A percentile compares a stretch with the other conserved stretches of the same genome.
Evolutionary conservation across 257 asterid species (phyloP).

Genomic region (Capsicum baccatum): DNA sequence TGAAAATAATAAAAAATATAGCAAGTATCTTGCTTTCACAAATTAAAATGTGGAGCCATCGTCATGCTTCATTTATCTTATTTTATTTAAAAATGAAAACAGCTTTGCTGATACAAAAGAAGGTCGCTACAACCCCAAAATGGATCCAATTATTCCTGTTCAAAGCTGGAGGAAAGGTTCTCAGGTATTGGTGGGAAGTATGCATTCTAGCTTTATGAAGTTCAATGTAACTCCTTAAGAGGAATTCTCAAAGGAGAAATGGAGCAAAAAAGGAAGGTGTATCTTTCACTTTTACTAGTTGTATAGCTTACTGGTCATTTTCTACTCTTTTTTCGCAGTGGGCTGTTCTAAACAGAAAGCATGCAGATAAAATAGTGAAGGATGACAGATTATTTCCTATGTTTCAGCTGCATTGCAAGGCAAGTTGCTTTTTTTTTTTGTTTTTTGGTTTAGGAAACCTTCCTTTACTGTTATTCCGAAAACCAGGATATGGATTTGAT

Average conservation of each 20-base stretch:
- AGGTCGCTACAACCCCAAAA: slow-evolving; percentile 95
- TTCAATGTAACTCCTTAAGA: slow-evolving; percentile 3
- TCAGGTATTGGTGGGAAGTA: slow-evolving; percentile 65
- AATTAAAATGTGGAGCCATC: slow-evolving; percentile 4
- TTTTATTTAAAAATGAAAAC: slow-evolving; percentile 39
- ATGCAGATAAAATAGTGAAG: slow-evolving; percentile 75
- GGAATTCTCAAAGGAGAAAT: slow-evolving; percentile 28
- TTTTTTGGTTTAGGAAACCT: neutral
- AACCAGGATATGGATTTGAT: neutral
- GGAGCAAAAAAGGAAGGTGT: neutral
- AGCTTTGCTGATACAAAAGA: slow-evolving; percentile 94
- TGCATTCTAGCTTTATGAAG: slow-evolving; percentile 17
- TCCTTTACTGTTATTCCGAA: neutral
- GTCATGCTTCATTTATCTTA: slow-evolving; percentile 12
- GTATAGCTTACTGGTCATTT: slow-evolving; percentile 30
- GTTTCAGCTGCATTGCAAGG: slow-evolving; percentile 94
- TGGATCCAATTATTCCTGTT: slow-evolving; percentile 84
- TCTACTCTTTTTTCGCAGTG: slow-evolving; percentile 63
- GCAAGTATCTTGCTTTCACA: slow-evolving; percentile 23
- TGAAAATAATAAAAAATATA: neutral
- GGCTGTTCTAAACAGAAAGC: slow-evolving; percentile 93
- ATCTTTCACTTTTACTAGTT: neutral
- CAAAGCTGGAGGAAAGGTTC: slow-evolving; percentile 96
- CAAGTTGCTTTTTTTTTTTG: slow-evolving; percentile 42
- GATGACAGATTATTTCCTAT: slow-evolving; percentile 78